phyloP scores from a whole-genome alignment of 2,329 filamentous ascomycete genomes.

The Colletotrichum simmondsii region DNA sequence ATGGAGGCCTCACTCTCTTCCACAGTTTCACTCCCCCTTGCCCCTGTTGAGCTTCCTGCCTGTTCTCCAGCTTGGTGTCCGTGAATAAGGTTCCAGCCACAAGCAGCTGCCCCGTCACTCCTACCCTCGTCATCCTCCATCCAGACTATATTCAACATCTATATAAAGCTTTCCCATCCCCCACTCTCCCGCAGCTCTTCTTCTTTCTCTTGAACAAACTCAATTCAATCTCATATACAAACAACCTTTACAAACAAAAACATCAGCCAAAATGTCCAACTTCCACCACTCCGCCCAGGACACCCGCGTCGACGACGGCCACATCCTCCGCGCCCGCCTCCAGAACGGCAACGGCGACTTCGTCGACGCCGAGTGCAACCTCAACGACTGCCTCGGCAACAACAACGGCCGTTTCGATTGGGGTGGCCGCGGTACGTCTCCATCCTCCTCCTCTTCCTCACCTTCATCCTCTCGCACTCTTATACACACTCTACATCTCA shows the following conservation, averaged over 20 bases:
- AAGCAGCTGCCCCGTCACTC: background rate
- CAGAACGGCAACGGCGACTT: slow-evolving; percentile 52
- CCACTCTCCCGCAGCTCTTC: background rate
- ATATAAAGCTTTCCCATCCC: background rate
- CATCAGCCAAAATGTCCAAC: slow-evolving; percentile 47
- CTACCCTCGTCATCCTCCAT: background rate
- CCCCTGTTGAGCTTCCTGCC: background rate
- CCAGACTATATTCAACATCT: background rate
- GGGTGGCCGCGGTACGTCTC: slow-evolving; percentile 47
- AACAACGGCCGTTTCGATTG: slow-evolving; percentile 59
- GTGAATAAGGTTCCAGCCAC: background rate
- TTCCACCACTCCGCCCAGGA: slow-evolving; percentile 61
- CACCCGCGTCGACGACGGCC: slow-evolving; percentile 60
- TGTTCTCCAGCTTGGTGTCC: background rate
- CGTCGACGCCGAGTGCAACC: slow-evolving; percentile 57
- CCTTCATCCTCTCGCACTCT: background rate
- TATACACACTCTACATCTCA: no score
- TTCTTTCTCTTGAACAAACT: background rate
- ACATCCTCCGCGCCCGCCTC: slow-evolving; percentile 58
- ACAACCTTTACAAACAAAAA: background rate
- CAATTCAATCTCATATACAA: background rate
- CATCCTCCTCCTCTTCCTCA: background rate
- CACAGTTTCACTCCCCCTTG: background rate
- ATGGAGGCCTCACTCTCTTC: slow-evolving; percentile 28
- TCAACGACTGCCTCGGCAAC: slow-evolving; percentile 64